Conservation (phyloP, 179 eudicot species). For the Silene noctiflora region DNA sequence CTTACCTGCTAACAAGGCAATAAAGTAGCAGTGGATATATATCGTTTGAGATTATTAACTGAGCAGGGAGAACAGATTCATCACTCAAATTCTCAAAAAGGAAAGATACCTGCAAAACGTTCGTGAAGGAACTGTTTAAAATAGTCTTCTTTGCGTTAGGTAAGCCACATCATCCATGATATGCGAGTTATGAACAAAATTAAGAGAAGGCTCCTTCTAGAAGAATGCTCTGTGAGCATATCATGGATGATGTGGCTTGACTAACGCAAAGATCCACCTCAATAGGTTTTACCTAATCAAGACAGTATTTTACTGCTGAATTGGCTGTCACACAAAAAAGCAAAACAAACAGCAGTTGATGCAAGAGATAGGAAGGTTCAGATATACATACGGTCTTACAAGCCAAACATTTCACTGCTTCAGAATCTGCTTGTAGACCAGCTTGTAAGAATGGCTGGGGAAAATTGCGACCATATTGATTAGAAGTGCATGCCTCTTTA, state of each 20-base stretch:
- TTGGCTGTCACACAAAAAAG: neutral
- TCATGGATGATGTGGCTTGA: neutral
- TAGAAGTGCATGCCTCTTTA: neutral
- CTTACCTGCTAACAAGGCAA: constrained; percentile 80
- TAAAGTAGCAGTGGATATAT: constrained; percentile 76
- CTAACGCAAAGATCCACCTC: neutral
- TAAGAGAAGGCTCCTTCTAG: neutral
- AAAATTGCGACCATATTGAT: constrained; percentile 22
- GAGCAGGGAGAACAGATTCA: constrained; percentile 38
- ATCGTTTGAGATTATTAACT: constrained; percentile 47
- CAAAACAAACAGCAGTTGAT: neutral
- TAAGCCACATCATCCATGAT: too few relatives aligned
- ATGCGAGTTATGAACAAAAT: neutral
- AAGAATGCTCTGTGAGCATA: neutral
- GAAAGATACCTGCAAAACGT: constrained; percentile 55
- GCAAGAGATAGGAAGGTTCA: constrained; percentile 4
- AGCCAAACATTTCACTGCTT: constrained; percentile 62
- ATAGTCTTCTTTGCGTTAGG: too few relatives aligned
- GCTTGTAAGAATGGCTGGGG: constrained; percentile 69
- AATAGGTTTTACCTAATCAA: neutral
- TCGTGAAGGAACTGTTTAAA: constrained; percentile 4
- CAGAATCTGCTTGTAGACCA: constrained; percentile 80
- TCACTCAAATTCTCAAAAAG: constrained; percentile 60
- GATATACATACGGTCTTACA: constrained; percentile 67
- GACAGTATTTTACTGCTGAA: neutral